Conservation (phyloP, 2,329 filamentous ascomycete genomes). For the Curvularia spicifera region DNA sequence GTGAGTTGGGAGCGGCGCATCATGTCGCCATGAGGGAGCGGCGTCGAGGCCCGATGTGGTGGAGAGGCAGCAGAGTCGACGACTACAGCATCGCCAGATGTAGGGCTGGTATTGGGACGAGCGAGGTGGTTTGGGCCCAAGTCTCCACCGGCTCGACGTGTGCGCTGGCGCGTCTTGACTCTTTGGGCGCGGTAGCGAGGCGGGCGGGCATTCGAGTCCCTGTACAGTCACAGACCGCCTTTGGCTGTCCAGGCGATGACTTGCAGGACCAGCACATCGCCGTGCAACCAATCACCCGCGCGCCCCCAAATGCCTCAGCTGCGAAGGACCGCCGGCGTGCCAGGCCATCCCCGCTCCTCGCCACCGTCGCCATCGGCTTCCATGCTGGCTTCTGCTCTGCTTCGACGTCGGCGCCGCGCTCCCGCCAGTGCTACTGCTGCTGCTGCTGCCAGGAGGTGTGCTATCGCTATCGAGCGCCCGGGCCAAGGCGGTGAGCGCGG, state of each 20-base stretch:
- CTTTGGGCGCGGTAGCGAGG: conserved; percentile 22
- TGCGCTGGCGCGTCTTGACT: conserved; percentile 33
- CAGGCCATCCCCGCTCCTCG: conserved; percentile 25
- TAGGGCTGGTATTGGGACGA: conserved; percentile 27
- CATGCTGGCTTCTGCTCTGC: not conserved
- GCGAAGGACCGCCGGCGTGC: conserved; percentile 12
- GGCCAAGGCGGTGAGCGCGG: not conserved
- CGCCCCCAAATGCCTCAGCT: conserved; percentile 28
- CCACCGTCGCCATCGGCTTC: conserved; percentile 8
- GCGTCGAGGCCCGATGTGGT: conserved; percentile 17
- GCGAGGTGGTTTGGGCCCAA: conserved; percentile 27
- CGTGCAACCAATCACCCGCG: conserved; percentile 17
- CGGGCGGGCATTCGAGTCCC: conserved; percentile 20
- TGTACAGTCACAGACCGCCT: conserved; percentile 23
- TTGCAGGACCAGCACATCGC: conserved; percentile 35
- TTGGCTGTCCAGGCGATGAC: conserved; percentile 23
- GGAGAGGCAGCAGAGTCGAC: conserved; percentile 3
- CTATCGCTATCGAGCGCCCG: not conserved
- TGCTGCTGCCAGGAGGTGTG: no score
- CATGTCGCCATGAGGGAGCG: conserved; percentile 40
- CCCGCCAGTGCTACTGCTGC: not conserved
- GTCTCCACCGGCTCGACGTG: conserved; percentile 24
- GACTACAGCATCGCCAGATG: conserved; percentile 31
- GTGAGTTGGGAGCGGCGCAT: conserved; percentile 46
- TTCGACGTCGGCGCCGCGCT: conserved; percentile 5